phyloP scores from a whole-genome alignment of 2,329 filamentous ascomycete genomes.

The Microdochium nivale region DNA sequence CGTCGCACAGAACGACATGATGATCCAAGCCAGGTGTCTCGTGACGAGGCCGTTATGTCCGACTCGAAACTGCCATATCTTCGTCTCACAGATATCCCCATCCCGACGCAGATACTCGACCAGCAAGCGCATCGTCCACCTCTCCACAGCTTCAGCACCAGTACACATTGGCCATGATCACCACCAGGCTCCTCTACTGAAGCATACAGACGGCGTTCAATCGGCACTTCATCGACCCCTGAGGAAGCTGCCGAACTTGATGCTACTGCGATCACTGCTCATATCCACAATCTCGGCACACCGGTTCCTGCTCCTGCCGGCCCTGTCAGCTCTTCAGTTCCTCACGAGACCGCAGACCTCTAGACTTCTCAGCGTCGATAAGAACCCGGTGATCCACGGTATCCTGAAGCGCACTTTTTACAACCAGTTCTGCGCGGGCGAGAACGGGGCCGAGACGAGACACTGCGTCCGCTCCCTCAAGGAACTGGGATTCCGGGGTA shows the following conservation, averaged over 20 bases:
- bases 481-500: slow-evolving; percentile 41
- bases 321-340: slow-evolving; percentile 26
- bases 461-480: slow-evolving; percentile 32
- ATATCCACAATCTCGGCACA: slow-evolving; percentile 38
- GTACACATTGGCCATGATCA: not conserved
- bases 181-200: not conserved
- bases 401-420: slow-evolving; percentile 41
- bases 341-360: slow-evolving; percentile 25
- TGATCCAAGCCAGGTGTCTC: not conserved
- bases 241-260: slow-evolving; percentile 19
- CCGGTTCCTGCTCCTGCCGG: slow-evolving; percentile 26
- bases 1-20: too few species aligned
- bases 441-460: slow-evolving; percentile 35
- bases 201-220: not conserved
- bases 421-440: slow-evolving; percentile 49
- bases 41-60: too few species aligned
- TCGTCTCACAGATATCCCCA: too few species aligned
- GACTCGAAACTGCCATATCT: too few species aligned
- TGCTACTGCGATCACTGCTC: slow-evolving; percentile 30
- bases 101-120: not conserved
- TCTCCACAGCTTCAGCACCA: not conserved
- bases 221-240: slow-evolving; percentile 8
- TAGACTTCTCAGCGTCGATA: slow-evolving; percentile 32
- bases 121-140: not conserved
- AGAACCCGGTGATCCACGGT: slow-evolving; percentile 36